Evolutionary conservation across 2,329 filamentous ascomycete genomes (phyloP).

Genomic region (Claviceps paspali): DNA sequence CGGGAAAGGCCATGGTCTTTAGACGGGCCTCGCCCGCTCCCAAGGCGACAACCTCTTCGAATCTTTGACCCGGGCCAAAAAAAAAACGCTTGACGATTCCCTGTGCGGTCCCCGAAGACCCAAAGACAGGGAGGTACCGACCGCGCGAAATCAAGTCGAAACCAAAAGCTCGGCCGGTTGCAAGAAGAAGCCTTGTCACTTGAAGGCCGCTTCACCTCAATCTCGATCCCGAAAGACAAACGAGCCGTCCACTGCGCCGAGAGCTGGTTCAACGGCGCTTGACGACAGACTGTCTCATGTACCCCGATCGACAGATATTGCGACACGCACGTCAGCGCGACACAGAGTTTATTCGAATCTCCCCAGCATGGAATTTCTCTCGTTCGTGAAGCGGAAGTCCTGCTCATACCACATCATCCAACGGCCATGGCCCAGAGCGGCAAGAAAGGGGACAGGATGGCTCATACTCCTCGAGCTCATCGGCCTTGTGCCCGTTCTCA

Average conservation of each 20-base stretch:
- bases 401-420: conserved; percentile 38
- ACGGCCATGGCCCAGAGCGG: conserved; percentile 37
- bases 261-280: not conserved
- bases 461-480: conserved; percentile 52
- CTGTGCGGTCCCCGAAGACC: too few species aligned
- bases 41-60: conserved; percentile 5
- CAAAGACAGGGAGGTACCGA: too few species aligned
- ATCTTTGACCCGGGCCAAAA: not conserved
- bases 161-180: not conserved
- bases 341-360: not conserved
- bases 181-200: not conserved
- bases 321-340: not conserved
- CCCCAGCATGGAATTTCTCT: conserved; percentile 3
- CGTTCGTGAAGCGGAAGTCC: conserved; percentile 4
- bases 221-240: too few species aligned
- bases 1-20: too few species aligned
- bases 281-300: not conserved
- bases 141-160: not conserved
- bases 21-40: conserved; percentile 9
- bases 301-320: not conserved
- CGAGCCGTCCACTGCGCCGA: not conserved
- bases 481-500: conserved; percentile 48
- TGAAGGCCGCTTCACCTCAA: not conserved
- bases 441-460: conserved; percentile 40
- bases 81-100: not conserved